A percentile compares a stretch with the other conserved stretches of the same genome.
Evolutionary conservation across 176 grass and related monocot species (phyloP).

Genomic region (Phragmites australis): DNA sequence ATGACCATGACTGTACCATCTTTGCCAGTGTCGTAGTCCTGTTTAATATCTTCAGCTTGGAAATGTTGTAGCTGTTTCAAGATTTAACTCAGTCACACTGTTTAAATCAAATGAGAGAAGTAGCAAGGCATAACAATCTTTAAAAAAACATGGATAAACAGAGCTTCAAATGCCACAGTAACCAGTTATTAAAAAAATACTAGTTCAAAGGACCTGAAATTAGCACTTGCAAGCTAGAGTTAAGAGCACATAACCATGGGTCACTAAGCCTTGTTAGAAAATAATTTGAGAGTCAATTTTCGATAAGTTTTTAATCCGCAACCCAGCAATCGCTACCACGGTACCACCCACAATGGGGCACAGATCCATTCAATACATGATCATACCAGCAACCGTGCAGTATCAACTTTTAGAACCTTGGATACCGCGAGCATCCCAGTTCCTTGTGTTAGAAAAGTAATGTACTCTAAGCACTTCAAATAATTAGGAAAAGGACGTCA

Average conservation of each 20-base stretch:
- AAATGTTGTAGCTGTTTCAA: slow-evolving; percentile 81
- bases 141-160: slow-evolving; percentile 16
- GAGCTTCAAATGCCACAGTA: background rate
- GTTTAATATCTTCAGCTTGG: slow-evolving; percentile 87
- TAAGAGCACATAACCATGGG: background rate
- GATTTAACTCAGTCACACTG: slow-evolving; percentile 31
- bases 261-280: background rate
- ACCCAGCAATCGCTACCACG: background rate
- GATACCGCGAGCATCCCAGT: background rate
- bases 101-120: slow-evolving; percentile 15
- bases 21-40: slow-evolving; percentile 94
- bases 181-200: background rate
- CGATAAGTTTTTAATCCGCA: background rate
- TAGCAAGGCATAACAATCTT: background rate
- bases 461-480: background rate
- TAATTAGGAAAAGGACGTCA: background rate
- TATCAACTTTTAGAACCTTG: background rate
- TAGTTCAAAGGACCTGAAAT: background rate
- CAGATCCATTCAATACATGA: background rate
- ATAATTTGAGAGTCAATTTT: background rate
- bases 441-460: background rate
- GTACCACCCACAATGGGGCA: background rate
- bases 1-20: slow-evolving; percentile 84
- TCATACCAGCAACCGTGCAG: background rate
- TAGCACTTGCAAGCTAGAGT: background rate